Evolutionary conservation across 2,329 filamentous ascomycete species (phyloP).

Genomic region (Penicillium aurantiogriseum): DNA sequence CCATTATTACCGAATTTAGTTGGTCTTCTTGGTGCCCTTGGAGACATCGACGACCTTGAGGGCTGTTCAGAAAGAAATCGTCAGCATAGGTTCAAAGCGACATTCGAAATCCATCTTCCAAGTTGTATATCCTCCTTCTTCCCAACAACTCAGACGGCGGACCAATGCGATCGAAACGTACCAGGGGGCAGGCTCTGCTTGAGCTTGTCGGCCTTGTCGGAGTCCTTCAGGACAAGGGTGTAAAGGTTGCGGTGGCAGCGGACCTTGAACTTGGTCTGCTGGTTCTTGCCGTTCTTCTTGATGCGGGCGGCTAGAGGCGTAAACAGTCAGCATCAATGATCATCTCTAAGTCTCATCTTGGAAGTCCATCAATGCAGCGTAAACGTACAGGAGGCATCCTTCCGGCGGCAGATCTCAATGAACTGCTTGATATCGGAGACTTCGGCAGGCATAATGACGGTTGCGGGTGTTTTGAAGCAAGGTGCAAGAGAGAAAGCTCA

Average conservation of each 20-base stretch:
- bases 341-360: conserved; percentile 3
- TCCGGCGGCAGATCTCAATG: conserved; percentile 99
- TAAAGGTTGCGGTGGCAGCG: conserved; percentile 95
- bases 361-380: conserved; percentile 10
- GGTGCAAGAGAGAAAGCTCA: conserved; percentile 20
- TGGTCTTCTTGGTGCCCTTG: conserved; percentile 49
- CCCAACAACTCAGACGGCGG: background rate
- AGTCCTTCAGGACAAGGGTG: conserved; percentile 97
- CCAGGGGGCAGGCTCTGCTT: conserved; percentile 98
- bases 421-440: conserved; percentile 99
- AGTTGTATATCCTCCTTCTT: background rate
- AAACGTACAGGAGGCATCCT: conserved; percentile 98
- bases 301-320: conserved; percentile 72
- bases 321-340: conserved; percentile 18
- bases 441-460: conserved; percentile 89
- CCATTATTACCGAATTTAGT: conserved; percentile 37
- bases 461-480: conserved; percentile 22
- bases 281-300: conserved; percentile 90
- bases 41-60: conserved; percentile 47
- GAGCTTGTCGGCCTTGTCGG: conserved; percentile 99
- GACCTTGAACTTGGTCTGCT: conserved; percentile 99
- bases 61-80: conserved; percentile 30
- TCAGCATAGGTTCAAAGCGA: conserved; percentile 18
- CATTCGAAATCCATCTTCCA: background rate
- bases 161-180: conserved; percentile 54